phyloP scores from a whole-genome alignment of 371 early-diverging fungal genomes.

The Coemansia sp. region DNA sequence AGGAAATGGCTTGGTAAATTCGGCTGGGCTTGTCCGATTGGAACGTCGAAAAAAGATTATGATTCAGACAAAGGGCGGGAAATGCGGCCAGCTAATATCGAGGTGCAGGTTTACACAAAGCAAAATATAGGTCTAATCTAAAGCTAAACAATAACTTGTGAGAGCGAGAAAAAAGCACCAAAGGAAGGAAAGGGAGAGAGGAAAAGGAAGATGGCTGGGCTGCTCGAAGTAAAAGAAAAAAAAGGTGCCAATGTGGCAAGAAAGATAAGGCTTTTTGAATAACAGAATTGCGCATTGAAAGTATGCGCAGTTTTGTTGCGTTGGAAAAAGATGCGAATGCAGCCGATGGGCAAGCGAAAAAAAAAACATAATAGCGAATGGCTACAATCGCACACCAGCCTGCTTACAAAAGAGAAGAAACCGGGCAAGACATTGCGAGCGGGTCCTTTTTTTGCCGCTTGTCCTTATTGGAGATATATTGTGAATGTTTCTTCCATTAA shows the following conservation, averaged over 20 bases:
- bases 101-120: not conserved
- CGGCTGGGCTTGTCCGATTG: too few relatives aligned
- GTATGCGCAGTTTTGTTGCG: not conserved
- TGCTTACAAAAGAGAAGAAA: not conserved
- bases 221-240: not conserved
- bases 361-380: not conserved
- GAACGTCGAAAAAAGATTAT: too few relatives aligned
- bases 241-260: too few relatives aligned
- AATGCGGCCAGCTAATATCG: conserved; percentile 4
- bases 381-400: too few relatives aligned
- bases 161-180: not conserved
- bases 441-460: too few relatives aligned
- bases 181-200: not conserved
- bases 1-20: not conserved
- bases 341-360: not conserved
- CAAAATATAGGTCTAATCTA: too few relatives aligned
- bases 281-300: not conserved
- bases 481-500: too few relatives aligned
- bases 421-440: too few relatives aligned
- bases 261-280: too few relatives aligned
- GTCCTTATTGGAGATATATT: too few relatives aligned
- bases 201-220: not conserved
- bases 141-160: not conserved
- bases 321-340: not conserved
- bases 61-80: not conserved